Conservation (phyloP, 495 filamentous ascomycete species). For the Hypoxylon intermedium region DNA sequence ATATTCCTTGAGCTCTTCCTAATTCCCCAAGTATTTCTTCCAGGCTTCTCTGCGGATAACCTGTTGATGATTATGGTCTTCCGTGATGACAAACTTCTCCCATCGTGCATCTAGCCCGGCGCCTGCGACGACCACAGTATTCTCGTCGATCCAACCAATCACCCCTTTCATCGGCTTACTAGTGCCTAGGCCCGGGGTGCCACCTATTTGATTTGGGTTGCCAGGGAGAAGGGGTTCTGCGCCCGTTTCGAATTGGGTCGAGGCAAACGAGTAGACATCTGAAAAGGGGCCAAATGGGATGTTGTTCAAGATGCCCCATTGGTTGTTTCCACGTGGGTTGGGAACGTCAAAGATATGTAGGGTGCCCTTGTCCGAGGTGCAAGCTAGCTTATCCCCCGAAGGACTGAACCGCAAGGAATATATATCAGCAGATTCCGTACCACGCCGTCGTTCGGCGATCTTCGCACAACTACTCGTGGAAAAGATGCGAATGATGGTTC, state of each 20-base stretch:
- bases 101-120: constrained; percentile 80
- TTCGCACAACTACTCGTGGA: constrained; percentile 77
- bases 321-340: constrained; percentile 60
- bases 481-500: constrained; percentile 87
- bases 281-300: constrained; percentile 85
- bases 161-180: constrained; percentile 73
- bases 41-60: constrained; percentile 74
- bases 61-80: constrained; percentile 68
- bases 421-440: constrained; percentile 85
- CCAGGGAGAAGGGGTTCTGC: constrained; percentile 63
- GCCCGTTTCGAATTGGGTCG: constrained; percentile 77
- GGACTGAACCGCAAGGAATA: constrained; percentile 89
- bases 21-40: constrained; percentile 74
- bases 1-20: constrained; percentile 43
- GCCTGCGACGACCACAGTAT: constrained; percentile 75
- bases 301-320: constrained; percentile 81
- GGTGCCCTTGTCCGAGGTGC: constrained; percentile 96
- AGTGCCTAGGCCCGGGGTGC: constrained; percentile 51
- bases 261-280: constrained; percentile 82
- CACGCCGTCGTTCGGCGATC: constrained; percentile 82
- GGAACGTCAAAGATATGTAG: constrained; percentile 87
- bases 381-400: constrained; percentile 76
- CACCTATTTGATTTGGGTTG: constrained; percentile 29
- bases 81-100: constrained; percentile 78
- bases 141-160: constrained; percentile 76